Evolutionary conservation across 768 basidiomycete genomes (phyloP), one percentile per base, ranked within the genome.

Genomic region (Piloderma croceum): DNA sequence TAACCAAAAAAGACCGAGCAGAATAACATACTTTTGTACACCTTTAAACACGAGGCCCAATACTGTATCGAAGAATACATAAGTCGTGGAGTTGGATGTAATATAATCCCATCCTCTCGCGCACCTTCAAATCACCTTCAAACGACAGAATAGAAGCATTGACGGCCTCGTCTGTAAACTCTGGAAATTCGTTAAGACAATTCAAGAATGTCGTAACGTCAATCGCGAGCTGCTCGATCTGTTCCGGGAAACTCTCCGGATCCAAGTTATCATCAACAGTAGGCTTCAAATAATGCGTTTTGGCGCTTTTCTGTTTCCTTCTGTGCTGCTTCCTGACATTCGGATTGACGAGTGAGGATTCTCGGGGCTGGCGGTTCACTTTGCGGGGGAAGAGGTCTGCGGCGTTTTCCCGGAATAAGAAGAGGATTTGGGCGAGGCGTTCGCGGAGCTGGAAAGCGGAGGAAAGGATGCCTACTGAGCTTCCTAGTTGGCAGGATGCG

Each of bases 151-250:
- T 80, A 3, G 81, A 81, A 1, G 75, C 65, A 52, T 85, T 84
- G n/a, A 74, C 76, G 5, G 75, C 77, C 48, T 88, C 83, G 38
- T 86, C 81, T 20, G 73, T 77, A 49, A 84, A 83, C 54, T 86
- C 85, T 1, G 83, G 84, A 47, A 88, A 86, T 52, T 87, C 83
- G 42, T 86, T 84, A 46, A 88, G 58, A 48, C 79, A 80, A 34
- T 78, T 69, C 43, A 83, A 58, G 51, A 88, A 88, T 0, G 76
- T 80, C 17, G 68, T 75, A 11, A 87, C 74, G 40, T 81, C 82
- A n/a, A 64, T 65, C 3, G 83, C 81, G 25, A 87, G 64, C 22
- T 62, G 59, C 45, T 77, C 73, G 37, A 88, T 59, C 52, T 86
- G 78, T 21, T 70, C 65, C 0, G 85, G 84, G 48, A 86, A 81